Conservation (phyloP, 2,329 filamentous ascomycete species). For the Ophiognomonia clavigignenti-juglandacearum region DNA sequence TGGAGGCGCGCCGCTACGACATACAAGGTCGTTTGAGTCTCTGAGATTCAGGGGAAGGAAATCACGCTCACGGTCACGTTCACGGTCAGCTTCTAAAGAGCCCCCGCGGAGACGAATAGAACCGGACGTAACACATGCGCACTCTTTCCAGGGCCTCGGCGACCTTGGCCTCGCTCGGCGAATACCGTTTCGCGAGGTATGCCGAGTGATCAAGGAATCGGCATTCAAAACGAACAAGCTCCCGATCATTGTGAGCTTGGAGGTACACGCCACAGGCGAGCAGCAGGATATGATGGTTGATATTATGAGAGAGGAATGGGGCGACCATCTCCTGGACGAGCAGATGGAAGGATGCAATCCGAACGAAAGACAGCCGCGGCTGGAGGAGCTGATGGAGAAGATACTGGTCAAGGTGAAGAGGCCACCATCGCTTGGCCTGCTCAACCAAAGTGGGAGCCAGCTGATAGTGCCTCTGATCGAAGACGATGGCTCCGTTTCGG, state of each 20-base stretch:
- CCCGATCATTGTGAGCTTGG: slow-evolving; percentile 86
- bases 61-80: slow-evolving; percentile 14
- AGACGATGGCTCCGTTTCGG: slow-evolving; percentile 37
- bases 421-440: slow-evolving; percentile 27
- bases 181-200: slow-evolving; percentile 85
- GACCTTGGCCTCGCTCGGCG: slow-evolving; percentile 77
- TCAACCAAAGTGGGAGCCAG: slow-evolving; percentile 22
- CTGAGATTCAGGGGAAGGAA: background rate
- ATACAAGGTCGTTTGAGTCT: slow-evolving; percentile 14
- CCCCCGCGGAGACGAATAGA: slow-evolving; percentile 43
- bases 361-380: slow-evolving; percentile 56
- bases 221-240: slow-evolving; percentile 73
- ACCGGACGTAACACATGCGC: slow-evolving; percentile 73
- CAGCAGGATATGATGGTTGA: slow-evolving; percentile 92
- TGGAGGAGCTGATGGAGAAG: slow-evolving; percentile 69
- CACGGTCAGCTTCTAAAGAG: slow-evolving; percentile 15
- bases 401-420: slow-evolving; percentile 82
- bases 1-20: slow-evolving; percentile 5
- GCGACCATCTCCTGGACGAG: slow-evolving; percentile 62
- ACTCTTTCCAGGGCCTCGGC: slow-evolving; percentile 18
- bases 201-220: slow-evolving; percentile 69
- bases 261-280: slow-evolving; percentile 76
- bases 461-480: slow-evolving; percentile 31
- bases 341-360: slow-evolving; percentile 47
- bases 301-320: slow-evolving; percentile 90